Base-by-base conservation (phyloP, 352 stramenopile genomes). In the Stephanocyclus meneghinianus region DNA sequence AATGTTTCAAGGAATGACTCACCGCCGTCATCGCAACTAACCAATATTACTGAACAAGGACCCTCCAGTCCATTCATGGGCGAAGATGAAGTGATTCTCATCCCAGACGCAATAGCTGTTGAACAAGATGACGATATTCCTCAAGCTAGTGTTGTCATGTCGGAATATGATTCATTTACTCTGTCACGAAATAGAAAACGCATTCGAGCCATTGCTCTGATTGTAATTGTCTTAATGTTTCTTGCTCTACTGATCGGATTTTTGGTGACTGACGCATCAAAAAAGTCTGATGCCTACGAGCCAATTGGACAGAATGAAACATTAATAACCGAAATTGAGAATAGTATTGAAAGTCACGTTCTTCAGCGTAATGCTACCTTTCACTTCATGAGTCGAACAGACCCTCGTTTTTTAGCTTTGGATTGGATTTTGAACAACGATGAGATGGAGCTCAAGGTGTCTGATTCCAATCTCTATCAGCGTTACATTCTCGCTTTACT, bases 351-450 rank as follows among this genome's bases (percentile, higher is more conserved):
- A 16, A 32, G 21, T 44, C 15, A 29, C 29, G 63, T 74, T n/a
- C 55, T 80, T 29, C 63, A 53, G 18, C 35, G 65, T 1, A 71
- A 67, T 65, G 66, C 42, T 56, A 76, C 42, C 13, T 76, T 67
- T 50, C 47, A 71, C 42, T 15, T 42, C 10, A 73, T 74, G 62
- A 26, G 42, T n/a, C 6, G 30, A 35, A 68, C 32, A 13, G 68
- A 82, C 64, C 76, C 76, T 29, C 35, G 71, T 26, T 11, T 48
- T 13, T 29, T 76, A 6, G 76, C 76, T 2, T 40, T 84, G 55
- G 50, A 84, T 69, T 84, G 76, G 76, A 80, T 84, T 64, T 57
- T 80, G 15, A 44, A 77, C 42, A 50, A 60, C 5, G 76, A 84
- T 50, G 53, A 71, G 18, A 45, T 80, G 76, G 63, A 75, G 29